Evolutionary conservation across 192 early-diverging fungal genomes (phyloP), one percentile per base, ranked within the genome.

Genomic region (Podila clonocystis): DNA sequence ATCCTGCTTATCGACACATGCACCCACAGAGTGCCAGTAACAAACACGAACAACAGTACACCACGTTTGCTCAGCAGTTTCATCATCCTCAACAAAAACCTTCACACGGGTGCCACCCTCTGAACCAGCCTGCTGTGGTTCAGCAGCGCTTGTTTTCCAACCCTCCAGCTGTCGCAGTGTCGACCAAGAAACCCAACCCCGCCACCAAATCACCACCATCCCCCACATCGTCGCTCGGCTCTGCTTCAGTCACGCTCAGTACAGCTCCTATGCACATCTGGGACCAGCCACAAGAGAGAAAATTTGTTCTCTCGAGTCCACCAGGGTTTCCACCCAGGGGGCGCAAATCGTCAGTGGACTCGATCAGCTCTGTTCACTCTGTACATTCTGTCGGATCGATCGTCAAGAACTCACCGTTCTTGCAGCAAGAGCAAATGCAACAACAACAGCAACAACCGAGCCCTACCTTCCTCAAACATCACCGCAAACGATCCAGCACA

Each of bases 21-120:
- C 48, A 5, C 15, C 29, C 22, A 34, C 6, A 50, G 48, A 20
- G 11, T 6, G 11, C 26, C 19, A 48, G 36, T 59, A 60, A 31
- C 28, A 15, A 68, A 45, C 50, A 38, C 11, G 9, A 58, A 11
- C 34, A 67, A 17, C 17, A 38, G n/a, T 19, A 41, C 8, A 5
- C 9, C 15, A 26, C 31, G 11, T 28, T 29, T 13, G 31, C 29
- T 55, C 45, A 48, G 49, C 26, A 50, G 41, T 30, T 76, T 59
- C 67, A 76, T 50, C 67, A 68, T 58, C 67, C 30, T 22, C 20
- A 48, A 2, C 66, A 75, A 9, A 45, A 45, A 45, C 49, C 50
- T 6, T 59, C 50, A 28, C 57, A 66, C 58, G 45, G 55, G 9
- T 36, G 41, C 31, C 74, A 70, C 57, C 68, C 62, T 50, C 67